Evolutionary conservation across 345 rosid genomes (phyloP).

Genomic region (Passiflora organensis): DNA sequence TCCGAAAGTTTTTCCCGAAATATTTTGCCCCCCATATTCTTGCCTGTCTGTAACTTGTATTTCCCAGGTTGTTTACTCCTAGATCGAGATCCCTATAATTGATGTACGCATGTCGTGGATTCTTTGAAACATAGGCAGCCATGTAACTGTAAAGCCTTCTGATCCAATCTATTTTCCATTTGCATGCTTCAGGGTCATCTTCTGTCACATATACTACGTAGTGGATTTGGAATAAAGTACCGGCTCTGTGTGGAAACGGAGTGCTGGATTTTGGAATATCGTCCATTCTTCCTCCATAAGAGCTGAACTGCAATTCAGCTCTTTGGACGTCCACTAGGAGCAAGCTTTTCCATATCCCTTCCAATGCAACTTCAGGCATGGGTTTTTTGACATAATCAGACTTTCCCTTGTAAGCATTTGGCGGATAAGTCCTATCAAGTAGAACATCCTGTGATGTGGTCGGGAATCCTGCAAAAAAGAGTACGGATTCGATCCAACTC

Average conservation of each 20-base stretch:
- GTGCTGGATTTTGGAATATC: conserved; percentile 5
- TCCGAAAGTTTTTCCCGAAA: conserved; percentile 9
- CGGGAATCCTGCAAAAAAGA: conserved; percentile 1
- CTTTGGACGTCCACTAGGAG: background rate
- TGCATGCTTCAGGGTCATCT: background rate
- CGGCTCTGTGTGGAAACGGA: conserved; percentile 20
- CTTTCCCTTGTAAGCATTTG: conserved; percentile 7
- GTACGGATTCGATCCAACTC: conserved; percentile 9
- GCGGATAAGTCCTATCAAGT: background rate
- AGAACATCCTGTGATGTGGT: background rate
- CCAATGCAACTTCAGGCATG: conserved; percentile 7
- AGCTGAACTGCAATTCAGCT: conserved; percentile 4
- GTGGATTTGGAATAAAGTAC: conserved; percentile 13
- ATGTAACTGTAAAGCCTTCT: conserved; percentile 10
- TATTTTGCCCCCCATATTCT: conserved; percentile 12
- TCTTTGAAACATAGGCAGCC: conserved; percentile 17
- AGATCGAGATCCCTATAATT: conserved; percentile 21
- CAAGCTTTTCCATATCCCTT: conserved; percentile 7
- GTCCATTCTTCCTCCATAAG: conserved; percentile 20
- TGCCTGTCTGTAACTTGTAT: conserved; percentile 2
- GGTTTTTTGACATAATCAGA: conserved; percentile 10
- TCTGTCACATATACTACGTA: conserved; percentile 6
- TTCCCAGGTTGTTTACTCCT: conserved; percentile 11
- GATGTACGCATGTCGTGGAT: conserved; percentile 15
- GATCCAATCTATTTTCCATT: conserved; percentile 1